phyloP scores from a whole-genome alignment of 2,329 filamentous ascomycete genomes.

The Fusarium udum region DNA sequence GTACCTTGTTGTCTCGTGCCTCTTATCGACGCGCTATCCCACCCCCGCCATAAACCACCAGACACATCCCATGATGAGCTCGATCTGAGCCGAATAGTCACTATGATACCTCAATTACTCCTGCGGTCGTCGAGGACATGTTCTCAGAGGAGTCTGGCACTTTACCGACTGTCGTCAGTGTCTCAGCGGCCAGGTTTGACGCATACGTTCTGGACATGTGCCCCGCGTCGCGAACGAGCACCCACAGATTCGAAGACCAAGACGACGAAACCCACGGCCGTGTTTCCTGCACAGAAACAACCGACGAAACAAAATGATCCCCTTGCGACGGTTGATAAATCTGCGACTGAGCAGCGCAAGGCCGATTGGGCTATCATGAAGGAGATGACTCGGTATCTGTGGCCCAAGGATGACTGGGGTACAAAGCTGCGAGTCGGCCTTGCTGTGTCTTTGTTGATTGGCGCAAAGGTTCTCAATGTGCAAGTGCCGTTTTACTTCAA shows the following conservation, averaged over 20 bases:
- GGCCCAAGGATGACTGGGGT: conserved; percentile 81
- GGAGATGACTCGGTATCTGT: conserved; percentile 95
- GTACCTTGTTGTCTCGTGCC: conserved; percentile 30
- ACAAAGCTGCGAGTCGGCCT: conserved; percentile 87
- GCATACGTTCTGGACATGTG: conserved; percentile 47
- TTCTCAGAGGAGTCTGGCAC: conserved; percentile 44
- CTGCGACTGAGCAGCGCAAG: conserved; percentile 88
- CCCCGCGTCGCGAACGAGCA: conserved; percentile 42
- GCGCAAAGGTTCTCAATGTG: conserved; percentile 95
- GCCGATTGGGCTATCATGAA: conserved; percentile 99
- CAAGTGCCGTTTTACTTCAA: conserved; percentile 99
- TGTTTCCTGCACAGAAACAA: conserved; percentile 33
- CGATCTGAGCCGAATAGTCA: conserved; percentile 38
- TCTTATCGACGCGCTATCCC: conserved; percentile 18
- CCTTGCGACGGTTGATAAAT: conserved; percentile 52
- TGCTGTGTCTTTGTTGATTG: conserved; percentile 83
- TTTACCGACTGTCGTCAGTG: conserved; percentile 42
- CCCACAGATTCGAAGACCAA: conserved; percentile 35
- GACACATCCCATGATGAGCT: conserved; percentile 42
- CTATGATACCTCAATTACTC: conserved; percentile 51
- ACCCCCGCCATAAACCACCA: conserved; percentile 39
- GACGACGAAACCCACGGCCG: conserved; percentile 32
- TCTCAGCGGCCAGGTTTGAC: conserved; percentile 41
- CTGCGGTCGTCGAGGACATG: conserved; percentile 47
- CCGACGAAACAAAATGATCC: conserved; percentile 43